phyloP scores from a whole-genome alignment of 352 stramenopile species.

The Globisporangium middletonii region DNA sequence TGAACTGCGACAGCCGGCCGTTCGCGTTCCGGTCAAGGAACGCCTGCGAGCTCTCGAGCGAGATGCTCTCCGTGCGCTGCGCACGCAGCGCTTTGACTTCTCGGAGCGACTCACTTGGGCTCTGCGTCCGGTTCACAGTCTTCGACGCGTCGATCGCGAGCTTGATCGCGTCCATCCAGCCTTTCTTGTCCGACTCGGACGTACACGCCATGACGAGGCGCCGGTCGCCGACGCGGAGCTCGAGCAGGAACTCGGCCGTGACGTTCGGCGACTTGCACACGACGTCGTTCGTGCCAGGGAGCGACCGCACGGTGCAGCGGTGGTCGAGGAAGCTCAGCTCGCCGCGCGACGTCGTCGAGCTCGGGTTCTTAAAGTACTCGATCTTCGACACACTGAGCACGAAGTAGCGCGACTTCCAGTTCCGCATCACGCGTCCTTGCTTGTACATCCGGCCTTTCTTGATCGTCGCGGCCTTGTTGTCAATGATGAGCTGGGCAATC shows the following conservation, averaged over 20 bases:
- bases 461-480: slow-evolving; percentile 82
- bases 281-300: slow-evolving; percentile 51
- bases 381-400: slow-evolving; percentile 84
- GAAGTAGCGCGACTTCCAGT: slow-evolving; percentile 87
- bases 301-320: slow-evolving; percentile 68
- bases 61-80: slow-evolving; percentile 63
- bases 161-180: slow-evolving; percentile 85
- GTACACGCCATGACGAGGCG: slow-evolving; percentile 83
- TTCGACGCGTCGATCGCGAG: slow-evolving; percentile 80
- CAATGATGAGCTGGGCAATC: slow-evolving; percentile 77
- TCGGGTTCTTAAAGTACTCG: slow-evolving; percentile 82
- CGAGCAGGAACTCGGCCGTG: slow-evolving; percentile 58
- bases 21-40: slow-evolving; percentile 64
- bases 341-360: slow-evolving; percentile 62
- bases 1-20: slow-evolving; percentile 79
- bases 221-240: slow-evolving; percentile 69
- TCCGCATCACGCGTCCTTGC: slow-evolving; percentile 75
- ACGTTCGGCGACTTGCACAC: slow-evolving; percentile 75
- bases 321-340: slow-evolving; percentile 79
- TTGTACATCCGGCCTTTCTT: slow-evolving; percentile 89
- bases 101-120: slow-evolving; percentile 37
- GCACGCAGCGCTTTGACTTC: slow-evolving; percentile 50
- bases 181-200: slow-evolving; percentile 79
- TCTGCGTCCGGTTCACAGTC: slow-evolving; percentile 69
- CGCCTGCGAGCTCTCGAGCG: slow-evolving; percentile 40